Evolutionary conservation across 768 basidiomycete genomes (phyloP).

Genomic region (Tricholoma sp.): DNA sequence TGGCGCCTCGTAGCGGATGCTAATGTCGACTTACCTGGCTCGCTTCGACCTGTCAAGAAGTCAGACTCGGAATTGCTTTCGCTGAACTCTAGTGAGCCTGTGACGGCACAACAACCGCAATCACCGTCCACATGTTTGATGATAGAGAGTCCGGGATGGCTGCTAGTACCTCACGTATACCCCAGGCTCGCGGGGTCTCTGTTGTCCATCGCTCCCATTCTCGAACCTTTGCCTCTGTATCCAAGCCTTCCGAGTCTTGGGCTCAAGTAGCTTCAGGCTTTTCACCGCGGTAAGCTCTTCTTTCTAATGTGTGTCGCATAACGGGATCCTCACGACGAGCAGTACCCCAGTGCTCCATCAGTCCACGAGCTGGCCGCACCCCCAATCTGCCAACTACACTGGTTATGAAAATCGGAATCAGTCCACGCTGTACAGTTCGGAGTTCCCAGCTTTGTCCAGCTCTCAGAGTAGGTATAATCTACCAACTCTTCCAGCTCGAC

Average conservation of each 20-base stretch:
- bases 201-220: background rate
- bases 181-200: background rate
- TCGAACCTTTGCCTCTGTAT: background rate
- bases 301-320: background rate
- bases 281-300: background rate
- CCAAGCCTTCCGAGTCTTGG: background rate
- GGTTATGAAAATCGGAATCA: background rate
- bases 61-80: background rate
- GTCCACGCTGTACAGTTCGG: too few relatives aligned
- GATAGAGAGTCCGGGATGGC: background rate
- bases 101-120: background rate
- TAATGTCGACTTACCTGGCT: conserved; percentile 27
- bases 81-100: background rate
- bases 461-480: background rate
- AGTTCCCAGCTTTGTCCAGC: background rate
- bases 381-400: background rate
- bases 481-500: background rate
- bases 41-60: conserved; percentile 3
- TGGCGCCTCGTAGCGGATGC: conserved; percentile 24
- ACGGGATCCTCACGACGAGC: too few relatives aligned
- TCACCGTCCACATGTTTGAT: background rate
- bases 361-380: background rate
- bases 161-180: background rate
- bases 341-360: background rate
- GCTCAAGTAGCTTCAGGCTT: background rate